A percentile compares a stretch with the other conserved stretches of the same genome.
Evolutionary conservation across 805 yeast species (phyloP).

Genomic region (Candida ulmi): DNA sequence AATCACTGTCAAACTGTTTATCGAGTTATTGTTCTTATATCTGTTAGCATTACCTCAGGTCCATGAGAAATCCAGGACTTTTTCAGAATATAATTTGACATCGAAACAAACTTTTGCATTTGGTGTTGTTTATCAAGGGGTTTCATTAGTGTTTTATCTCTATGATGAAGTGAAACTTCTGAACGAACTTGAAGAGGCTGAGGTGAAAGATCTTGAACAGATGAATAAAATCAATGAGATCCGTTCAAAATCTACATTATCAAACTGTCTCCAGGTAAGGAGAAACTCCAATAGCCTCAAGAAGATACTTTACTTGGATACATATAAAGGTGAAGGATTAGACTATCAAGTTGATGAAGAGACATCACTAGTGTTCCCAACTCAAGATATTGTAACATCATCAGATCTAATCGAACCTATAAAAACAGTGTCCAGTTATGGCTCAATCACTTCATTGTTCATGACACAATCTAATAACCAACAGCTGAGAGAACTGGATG

Average conservation of each 20-base stretch:
- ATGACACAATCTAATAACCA: not conserved
- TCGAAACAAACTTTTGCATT: conserved; percentile 34
- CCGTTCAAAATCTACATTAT: conserved; percentile 28
- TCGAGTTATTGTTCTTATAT: conserved; percentile 29
- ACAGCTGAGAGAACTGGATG: not conserved
- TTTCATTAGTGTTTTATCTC: conserved; percentile 26
- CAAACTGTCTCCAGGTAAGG: conserved; percentile 32
- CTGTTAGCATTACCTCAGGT: conserved; percentile 36
- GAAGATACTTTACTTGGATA: conserved; percentile 15
- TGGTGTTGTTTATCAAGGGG: conserved; percentile 21
- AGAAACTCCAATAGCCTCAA: conserved; percentile 20
- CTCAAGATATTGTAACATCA: conserved; percentile 2
- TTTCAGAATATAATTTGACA: conserved; percentile 32
- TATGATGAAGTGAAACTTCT: conserved; percentile 20
- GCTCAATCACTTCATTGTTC: not conserved
- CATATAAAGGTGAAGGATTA: not conserved
- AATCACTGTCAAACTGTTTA: conserved; percentile 29
- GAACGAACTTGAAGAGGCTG: conserved; percentile 15
- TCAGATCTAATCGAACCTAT: not conserved
- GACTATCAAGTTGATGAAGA: not conserved
- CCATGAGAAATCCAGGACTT: conserved; percentile 19
- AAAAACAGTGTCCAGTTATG: not conserved
- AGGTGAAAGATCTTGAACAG: conserved; percentile 9
- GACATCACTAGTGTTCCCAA: conserved; percentile 3
- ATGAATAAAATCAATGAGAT: conserved; percentile 13